phyloP scores from a whole-genome alignment of 345 rosid species.

The Euphorbia peplus region DNA sequence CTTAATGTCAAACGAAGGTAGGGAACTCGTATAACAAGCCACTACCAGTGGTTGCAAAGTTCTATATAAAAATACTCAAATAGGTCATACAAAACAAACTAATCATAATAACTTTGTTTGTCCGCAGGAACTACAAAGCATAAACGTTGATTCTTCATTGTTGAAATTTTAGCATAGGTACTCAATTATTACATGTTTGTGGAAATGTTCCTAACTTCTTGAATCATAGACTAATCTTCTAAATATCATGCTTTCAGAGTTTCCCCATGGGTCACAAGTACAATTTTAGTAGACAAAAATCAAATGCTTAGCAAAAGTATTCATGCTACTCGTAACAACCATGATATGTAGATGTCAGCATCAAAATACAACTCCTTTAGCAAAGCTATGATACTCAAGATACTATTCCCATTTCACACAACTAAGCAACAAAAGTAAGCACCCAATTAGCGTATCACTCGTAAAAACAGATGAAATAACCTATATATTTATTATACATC shows the following conservation, averaged over 20 bases:
- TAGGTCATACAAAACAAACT: no score
- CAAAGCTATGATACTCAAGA: not conserved
- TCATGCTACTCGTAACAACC: not conserved
- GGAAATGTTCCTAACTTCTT: not conserved
- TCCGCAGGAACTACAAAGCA: no score
- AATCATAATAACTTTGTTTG: no score
- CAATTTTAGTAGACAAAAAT: not conserved
- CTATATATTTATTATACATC: not conserved
- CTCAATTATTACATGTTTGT: no score
- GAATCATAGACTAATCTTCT: not conserved
- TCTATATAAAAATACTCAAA: no score
- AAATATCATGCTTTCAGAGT: not conserved
- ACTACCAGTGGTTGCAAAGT: not conserved
- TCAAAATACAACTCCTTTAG: not conserved
- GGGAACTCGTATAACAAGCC: not conserved
- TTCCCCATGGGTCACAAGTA: no score
- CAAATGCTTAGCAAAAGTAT: not conserved
- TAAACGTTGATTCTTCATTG: no score
- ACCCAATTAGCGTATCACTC: no score
- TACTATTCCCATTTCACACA: not conserved
- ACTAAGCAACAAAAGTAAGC: not conserved
- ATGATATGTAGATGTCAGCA: not conserved
- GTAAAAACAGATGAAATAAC: not conserved
- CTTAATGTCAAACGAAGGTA: no score
- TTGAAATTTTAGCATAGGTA: no score